Percentiles rank a stretch among this genome's conserved stretches.
phyloP scores from a whole-genome alignment of 176 grass and related monocot genomes.

The Triticum turgidum region DNA sequence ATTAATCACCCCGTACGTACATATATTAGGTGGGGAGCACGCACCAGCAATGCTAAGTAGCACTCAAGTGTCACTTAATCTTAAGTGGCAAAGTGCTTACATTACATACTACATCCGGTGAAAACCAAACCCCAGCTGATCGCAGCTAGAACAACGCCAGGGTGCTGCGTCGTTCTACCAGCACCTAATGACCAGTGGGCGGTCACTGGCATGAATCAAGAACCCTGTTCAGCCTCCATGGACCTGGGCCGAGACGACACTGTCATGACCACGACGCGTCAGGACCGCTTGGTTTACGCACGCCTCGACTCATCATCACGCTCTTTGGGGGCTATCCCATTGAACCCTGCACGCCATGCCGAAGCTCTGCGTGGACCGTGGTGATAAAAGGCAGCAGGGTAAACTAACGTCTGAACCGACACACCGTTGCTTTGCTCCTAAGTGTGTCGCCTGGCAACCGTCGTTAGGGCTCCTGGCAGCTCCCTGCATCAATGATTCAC shows the following conservation, averaged over 20 bases:
- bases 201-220: not conserved
- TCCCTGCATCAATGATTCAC: slow-evolving; percentile 13
- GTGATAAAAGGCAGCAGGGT: not conserved
- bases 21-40: slow-evolving; percentile 31
- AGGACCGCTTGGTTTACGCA: not conserved
- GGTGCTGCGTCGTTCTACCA: not conserved
- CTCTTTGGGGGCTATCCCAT: too few species aligned
- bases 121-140: not conserved
- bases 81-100: not conserved
- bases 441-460: slow-evolving; percentile 35
- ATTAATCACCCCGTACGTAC: slow-evolving; percentile 21
- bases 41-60: slow-evolving; percentile 25
- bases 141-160: not conserved
- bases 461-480: not conserved
- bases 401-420: slow-evolving; percentile 32
- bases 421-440: slow-evolving; percentile 38
- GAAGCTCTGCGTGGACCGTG: not conserved
- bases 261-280: slow-evolving; percentile 1
- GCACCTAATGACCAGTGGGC: not conserved
- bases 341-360: not conserved
- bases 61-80: not conserved
- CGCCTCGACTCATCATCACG: not conserved
- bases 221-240: not conserved
- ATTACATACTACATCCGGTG: not conserved
- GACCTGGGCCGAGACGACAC: not conserved